Evolutionary conservation across 2,329 filamentous ascomycete species (phyloP), one percentile per base, ranked within the genome.

Genomic region (Diplodia mutila): DNA sequence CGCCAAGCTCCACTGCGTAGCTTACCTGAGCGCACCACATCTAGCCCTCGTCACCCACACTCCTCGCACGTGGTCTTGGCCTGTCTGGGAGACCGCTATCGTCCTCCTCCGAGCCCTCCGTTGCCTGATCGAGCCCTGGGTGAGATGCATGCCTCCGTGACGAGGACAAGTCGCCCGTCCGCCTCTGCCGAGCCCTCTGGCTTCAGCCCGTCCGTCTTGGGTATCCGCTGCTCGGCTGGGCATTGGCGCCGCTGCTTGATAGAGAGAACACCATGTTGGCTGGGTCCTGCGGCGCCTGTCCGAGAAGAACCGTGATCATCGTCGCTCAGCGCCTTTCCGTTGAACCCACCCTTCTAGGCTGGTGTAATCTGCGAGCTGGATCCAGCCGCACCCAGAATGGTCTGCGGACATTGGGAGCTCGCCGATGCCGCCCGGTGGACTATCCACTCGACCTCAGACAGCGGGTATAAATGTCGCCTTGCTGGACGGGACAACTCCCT

Each of bases 241-340:
- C 55, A 23, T 16, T 55, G 32, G 18, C 53, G 32, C 54, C 21
- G 34, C 21, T 42, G 29, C n/a, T 8, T 9, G 29, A 37, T n/a
- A 18, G 27, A 12, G 16, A 42, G 7, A 39, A 5, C 37, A 61
- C 34, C 34, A 46, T 25, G 16, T 11, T 21, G 4, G 21, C 54
- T 21, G 34, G 29, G 11, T 42, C n/a, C 32, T n/a, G 39, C 42
- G 32, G 25, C 39, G 57, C 49, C 42, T 18, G 48, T 27, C 57
- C 57, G 42, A 61, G 57, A 49, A 32, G 7, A 42, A 61, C 18
- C 21, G 37, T 46, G 54, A 42, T 46, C 14, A 59, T 59, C 37
- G 23, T 59, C 23, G 37, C 23, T 7, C 57, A 34, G 23, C 39
- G 25, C 25, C 12, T 8, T 61, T 49, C 48, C 21, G 25, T 61